phyloP scores from a whole-genome alignment of 306 rosid species.

The Prunus salicina region DNA sequence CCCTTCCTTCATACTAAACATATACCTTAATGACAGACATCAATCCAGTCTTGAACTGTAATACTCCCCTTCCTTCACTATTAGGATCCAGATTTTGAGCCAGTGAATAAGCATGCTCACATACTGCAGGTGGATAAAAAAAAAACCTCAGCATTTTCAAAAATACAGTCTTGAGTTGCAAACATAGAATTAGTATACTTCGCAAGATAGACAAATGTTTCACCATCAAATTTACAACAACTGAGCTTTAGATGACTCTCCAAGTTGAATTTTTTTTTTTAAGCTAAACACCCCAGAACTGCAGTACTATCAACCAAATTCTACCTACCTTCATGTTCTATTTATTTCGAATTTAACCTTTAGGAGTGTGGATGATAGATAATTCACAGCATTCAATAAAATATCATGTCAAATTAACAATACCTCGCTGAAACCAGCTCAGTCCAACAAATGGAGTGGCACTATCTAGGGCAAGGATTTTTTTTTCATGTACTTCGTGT shows the following conservation, averaged over 20 bases:
- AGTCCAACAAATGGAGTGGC: neutral
- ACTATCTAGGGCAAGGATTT: neutral
- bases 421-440: neutral
- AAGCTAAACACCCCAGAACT: neutral
- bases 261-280: neutral
- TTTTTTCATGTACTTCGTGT: neutral
- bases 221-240: neutral
- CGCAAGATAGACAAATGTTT: neutral
- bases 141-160: neutral
- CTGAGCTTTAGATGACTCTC: neutral
- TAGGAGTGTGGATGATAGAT: neutral
- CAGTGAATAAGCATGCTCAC: slow-evolving; percentile 90
- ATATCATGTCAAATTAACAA: too few species aligned
- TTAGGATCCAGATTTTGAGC: slow-evolving; percentile 92
- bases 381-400: neutral
- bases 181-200: neutral
- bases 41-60: slow-evolving; percentile 96
- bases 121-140: slow-evolving; percentile 53
- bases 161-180: neutral
- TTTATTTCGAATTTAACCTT: neutral
- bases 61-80: slow-evolving; percentile 96
- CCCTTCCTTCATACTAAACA: neutral
- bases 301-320: neutral
- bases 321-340: neutral
- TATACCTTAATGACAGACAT: slow-evolving; percentile 95